A percentile compares a stretch with the other conserved stretches of the same genome.
Evolutionary conservation across 2,329 filamentous ascomycete species (phyloP).

Genomic region (Cadophora malorum): DNA sequence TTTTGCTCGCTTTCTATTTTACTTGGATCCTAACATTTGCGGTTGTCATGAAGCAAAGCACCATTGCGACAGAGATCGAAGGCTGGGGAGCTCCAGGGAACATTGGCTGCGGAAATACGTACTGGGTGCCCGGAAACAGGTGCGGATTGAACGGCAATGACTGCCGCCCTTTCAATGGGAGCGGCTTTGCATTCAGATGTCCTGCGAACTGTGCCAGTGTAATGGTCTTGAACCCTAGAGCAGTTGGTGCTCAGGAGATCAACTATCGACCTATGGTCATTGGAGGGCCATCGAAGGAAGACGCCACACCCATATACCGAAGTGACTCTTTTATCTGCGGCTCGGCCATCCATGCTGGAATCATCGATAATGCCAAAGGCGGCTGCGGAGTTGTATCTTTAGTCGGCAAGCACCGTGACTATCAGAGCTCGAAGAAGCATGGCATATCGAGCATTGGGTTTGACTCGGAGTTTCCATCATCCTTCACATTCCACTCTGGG

Average conservation of each 20-base stretch:
- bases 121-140: constrained; percentile 73
- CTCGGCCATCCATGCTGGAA: constrained; percentile 82
- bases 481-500: constrained; percentile 76
- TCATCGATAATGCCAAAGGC: constrained; percentile 73
- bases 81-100: constrained; percentile 70
- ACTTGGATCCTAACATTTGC: constrained; percentile 75
- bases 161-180: constrained; percentile 77
- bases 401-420: constrained; percentile 71
- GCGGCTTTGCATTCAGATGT: constrained; percentile 75
- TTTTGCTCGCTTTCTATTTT: constrained; percentile 65
- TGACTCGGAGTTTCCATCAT: constrained; percentile 86
- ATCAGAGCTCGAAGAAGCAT: constrained; percentile 67
- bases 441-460: constrained; percentile 81
- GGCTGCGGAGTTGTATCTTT: constrained; percentile 84
- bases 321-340: constrained; percentile 90
- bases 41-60: constrained; percentile 70
- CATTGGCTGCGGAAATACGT: constrained; percentile 71
- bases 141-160: constrained; percentile 78
- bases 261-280: constrained; percentile 70
- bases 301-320: constrained; percentile 69
- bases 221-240: constrained; percentile 72
- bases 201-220: constrained; percentile 73
- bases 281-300: constrained; percentile 63
- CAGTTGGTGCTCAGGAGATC: constrained; percentile 73
- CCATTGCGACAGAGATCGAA: constrained; percentile 64